phyloP scores from a whole-genome alignment of 345 rosid species.

The Cochlearia excelsa region DNA sequence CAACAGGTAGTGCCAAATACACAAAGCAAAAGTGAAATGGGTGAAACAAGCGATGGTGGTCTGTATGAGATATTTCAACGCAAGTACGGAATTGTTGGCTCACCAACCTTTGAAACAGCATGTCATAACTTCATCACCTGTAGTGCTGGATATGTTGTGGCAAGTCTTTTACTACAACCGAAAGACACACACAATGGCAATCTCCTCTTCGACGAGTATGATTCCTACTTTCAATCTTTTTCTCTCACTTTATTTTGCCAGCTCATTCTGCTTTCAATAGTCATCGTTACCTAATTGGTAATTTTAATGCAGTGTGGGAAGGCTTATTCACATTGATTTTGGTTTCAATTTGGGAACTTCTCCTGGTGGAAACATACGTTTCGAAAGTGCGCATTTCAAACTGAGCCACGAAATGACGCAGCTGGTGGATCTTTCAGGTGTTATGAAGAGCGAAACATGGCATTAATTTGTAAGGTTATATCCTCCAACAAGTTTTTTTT shows the following conservation, averaged over 20 bases:
- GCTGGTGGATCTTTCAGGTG: constrained; percentile 72
- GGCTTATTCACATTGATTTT: constrained; percentile 92
- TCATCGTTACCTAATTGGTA: too few relatives aligned
- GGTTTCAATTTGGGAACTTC: constrained; percentile 89
- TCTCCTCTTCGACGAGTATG: constrained; percentile 52
- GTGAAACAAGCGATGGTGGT: constrained; percentile 93
- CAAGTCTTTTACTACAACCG: constrained; percentile 87
- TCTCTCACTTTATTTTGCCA: too few relatives aligned
- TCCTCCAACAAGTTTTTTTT: background rate
- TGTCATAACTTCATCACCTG: constrained; percentile 76
- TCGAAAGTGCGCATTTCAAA: constrained; percentile 90
- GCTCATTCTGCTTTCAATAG: too few relatives aligned
- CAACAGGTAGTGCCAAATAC: constrained; percentile 80
- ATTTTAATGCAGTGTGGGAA: constrained; percentile 52
- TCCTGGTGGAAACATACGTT: constrained; percentile 84
- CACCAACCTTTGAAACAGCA: constrained; percentile 74
- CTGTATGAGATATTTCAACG: constrained; percentile 91
- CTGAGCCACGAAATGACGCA: constrained; percentile 97
- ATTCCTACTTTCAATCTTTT: too few relatives aligned
- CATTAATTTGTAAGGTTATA: constrained; percentile 54
- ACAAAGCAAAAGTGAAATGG: constrained; percentile 94
- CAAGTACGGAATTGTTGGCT: constrained; percentile 83
- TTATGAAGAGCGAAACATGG: constrained; percentile 86
- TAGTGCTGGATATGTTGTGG: constrained; percentile 95
- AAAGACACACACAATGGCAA: constrained; percentile 64